A percentile compares a stretch with the other conserved stretches of the same genome.
Evolutionary conservation across 2,329 filamentous ascomycete genomes (phyloP).

Genomic region (Thermoascus crustaceus): DNA sequence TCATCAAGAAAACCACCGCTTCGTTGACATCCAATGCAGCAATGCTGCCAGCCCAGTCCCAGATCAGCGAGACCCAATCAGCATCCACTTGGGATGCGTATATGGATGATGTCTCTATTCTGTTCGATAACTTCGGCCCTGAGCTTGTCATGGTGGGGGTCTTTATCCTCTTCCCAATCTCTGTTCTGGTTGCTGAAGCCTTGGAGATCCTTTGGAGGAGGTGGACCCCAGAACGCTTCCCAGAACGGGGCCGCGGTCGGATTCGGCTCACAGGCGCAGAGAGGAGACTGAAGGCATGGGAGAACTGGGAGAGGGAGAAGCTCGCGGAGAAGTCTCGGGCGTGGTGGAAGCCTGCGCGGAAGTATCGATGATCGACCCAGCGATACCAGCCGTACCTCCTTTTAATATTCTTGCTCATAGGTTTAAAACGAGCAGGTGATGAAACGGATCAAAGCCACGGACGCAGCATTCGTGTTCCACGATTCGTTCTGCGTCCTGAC

Average conservation of each 20-base stretch:
- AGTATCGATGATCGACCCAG: not conserved
- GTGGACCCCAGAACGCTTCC: constrained; percentile 12
- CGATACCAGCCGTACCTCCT: too few species aligned
- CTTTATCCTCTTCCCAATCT: constrained; percentile 15
- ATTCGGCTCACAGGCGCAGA: constrained; percentile 13
- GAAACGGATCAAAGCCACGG: too few species aligned
- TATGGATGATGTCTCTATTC: constrained; percentile 5
- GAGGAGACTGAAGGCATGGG: constrained; percentile 12
- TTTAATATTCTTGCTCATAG: too few species aligned
- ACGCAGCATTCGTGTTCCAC: too few species aligned
- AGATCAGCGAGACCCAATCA: not conserved
- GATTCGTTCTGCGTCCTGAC: too few species aligned
- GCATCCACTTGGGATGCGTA: not conserved
- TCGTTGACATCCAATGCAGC: not conserved
- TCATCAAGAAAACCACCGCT: not conserved
- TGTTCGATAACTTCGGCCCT: constrained; percentile 9
- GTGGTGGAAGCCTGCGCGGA: constrained; percentile 4
- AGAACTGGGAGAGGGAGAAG: constrained; percentile 13
- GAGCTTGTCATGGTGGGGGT: constrained; percentile 14
- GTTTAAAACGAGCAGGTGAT: too few species aligned
- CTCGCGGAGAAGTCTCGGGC: constrained; percentile 6
- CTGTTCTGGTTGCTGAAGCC: constrained; percentile 14
- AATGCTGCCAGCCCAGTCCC: not conserved
- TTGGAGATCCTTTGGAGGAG: constrained; percentile 8
- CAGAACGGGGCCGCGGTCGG: constrained; percentile 12